phyloP scores from a whole-genome alignment of 441 rosid species.

The Dalechampia spathulata region DNA sequence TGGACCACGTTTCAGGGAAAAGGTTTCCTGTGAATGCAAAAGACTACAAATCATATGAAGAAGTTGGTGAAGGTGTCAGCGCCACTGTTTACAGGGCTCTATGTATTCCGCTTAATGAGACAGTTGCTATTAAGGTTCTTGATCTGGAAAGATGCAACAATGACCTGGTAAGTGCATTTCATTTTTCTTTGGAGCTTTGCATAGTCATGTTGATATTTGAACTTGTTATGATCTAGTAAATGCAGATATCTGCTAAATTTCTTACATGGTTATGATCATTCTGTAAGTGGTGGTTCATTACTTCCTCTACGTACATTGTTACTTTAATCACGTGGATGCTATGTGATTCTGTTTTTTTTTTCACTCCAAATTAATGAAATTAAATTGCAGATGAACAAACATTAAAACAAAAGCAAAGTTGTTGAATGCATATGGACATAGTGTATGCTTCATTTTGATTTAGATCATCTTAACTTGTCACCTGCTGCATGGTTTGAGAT shows the following conservation, averaged over 20 bases:
- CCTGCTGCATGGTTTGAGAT: background rate
- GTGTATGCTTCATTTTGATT: slow-evolving; percentile 11
- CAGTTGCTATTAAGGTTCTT: slow-evolving; percentile 91
- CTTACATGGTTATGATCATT: slow-evolving; percentile 3
- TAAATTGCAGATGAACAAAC: background rate
- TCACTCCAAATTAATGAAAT: background rate
- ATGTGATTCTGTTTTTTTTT: background rate
- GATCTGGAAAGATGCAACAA: slow-evolving; percentile 96
- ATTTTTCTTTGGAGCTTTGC: slow-evolving; percentile 13
- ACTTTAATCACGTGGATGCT: background rate
- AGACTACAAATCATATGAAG: slow-evolving; percentile 82
- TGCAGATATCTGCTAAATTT: background rate
- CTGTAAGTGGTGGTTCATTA: slow-evolving; percentile 3
- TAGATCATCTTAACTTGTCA: background rate
- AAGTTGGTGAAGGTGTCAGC: slow-evolving; percentile 98
- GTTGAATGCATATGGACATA: slow-evolving; percentile 3
- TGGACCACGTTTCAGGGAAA: slow-evolving; percentile 59
- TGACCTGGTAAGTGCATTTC: slow-evolving; percentile 58
- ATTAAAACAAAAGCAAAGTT: slow-evolving; percentile 1
- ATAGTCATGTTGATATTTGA: background rate
- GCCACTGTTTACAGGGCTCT: slow-evolving; percentile 91
- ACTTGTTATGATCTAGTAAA: background rate
- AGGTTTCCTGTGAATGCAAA: slow-evolving; percentile 67
- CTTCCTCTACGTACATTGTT: slow-evolving; percentile 9
- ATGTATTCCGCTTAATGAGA: slow-evolving; percentile 81